Conservation (phyloP, 331 rosid species). For the Spiraea crenata region DNA sequence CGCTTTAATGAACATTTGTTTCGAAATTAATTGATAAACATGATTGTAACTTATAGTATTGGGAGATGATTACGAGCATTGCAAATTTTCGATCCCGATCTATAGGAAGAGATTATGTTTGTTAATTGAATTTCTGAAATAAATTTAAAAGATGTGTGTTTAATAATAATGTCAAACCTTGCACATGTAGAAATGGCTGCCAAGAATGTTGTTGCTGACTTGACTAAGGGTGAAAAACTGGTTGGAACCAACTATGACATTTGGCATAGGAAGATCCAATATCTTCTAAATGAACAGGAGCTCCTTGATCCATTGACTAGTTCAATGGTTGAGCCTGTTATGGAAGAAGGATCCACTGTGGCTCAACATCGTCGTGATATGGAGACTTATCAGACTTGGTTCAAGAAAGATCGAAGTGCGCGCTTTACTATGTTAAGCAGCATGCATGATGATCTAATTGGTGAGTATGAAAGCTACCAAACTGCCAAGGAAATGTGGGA, state of each 20-base stretch:
- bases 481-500: no score
- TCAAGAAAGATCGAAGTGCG: background rate
- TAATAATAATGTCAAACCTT: background rate
- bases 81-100: no score
- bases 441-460: background rate
- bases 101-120: no score
- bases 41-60: no score
- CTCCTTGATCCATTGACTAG: background rate
- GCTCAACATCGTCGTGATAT: background rate
- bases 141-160: no score
- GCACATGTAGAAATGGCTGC: background rate
- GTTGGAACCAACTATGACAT: background rate
- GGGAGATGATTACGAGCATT: no score
- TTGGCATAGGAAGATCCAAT: background rate
- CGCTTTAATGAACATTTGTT: no score
- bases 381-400: background rate
- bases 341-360: background rate
- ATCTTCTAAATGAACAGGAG: background rate
- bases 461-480: no score
- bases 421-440: background rate
- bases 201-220: background rate
- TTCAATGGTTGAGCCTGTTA: background rate
- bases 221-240: background rate
- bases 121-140: no score
- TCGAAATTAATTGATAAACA: no score